Conservation (phyloP, 768 basidiomycete genomes). For the Cantharellus anzutake region DNA sequence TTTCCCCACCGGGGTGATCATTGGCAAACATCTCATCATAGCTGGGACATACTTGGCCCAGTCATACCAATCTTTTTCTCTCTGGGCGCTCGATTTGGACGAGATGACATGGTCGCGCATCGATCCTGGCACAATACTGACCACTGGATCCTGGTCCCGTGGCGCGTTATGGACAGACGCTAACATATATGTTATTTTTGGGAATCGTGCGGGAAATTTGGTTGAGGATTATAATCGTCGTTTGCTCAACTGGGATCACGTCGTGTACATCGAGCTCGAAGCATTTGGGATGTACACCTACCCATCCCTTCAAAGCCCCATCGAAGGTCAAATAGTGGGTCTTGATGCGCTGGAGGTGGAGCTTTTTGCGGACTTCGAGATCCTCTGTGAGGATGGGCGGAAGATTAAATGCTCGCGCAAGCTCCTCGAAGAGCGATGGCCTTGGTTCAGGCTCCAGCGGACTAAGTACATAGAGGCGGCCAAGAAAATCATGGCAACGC, state of each 20-base stretch:
- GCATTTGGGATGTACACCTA: constrained; percentile 93
- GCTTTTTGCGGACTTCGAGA: constrained; percentile 74
- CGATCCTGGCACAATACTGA: constrained; percentile 71
- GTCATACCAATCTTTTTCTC: constrained; percentile 83
- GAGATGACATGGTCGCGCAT: constrained; percentile 75
- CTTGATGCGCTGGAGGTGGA: constrained; percentile 67
- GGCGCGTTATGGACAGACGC: constrained; percentile 71
- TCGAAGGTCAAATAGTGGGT: constrained; percentile 55
- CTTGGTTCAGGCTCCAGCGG: constrained; percentile 76
- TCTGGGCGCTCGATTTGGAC: constrained; percentile 83
- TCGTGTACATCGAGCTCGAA: constrained; percentile 79
- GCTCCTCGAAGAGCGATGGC: constrained; percentile 77
- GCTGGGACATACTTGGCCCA: constrained; percentile 93
- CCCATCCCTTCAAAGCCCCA: constrained; percentile 40
- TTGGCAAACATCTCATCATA: constrained; percentile 81
- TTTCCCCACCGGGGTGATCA: constrained; percentile 85
- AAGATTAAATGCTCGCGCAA: constrained; percentile 65
- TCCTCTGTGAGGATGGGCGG: constrained; percentile 81
- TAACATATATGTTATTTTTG: constrained; percentile 80
- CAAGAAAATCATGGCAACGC: constrained; percentile 30
- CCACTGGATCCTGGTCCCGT: constrained; percentile 87
- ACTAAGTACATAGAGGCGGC: constrained; percentile 39
- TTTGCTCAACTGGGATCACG: constrained; percentile 79
- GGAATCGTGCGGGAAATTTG: constrained; percentile 71
- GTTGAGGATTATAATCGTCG: constrained; percentile 88